These are phyloP conservation scores for Tuber brumale DNA, from an alignment of 495 filamentous ascomycete genomes.

Conservation along the genomic window DNA sequence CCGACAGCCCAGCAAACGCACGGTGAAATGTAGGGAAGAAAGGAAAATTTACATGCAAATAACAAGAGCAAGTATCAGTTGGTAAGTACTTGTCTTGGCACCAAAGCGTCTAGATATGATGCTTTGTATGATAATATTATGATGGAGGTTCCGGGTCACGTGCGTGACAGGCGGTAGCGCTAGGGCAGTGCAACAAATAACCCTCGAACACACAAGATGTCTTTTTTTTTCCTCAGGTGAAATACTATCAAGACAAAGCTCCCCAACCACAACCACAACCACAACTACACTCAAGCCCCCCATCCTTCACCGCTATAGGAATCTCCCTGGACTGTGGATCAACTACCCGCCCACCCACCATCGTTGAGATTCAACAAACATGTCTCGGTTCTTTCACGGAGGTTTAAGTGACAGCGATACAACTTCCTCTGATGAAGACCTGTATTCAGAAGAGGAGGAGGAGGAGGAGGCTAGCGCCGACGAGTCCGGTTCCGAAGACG, in stretches of 20 bases:
- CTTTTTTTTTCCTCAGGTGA: not conserved
- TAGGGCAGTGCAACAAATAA: constrained; percentile 1
- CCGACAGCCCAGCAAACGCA: too few species aligned
- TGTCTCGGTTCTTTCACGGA: constrained; percentile 96
- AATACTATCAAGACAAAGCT: not conserved
- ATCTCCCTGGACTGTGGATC: not conserved
- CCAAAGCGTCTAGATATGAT: too few species aligned
- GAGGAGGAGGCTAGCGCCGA: constrained; percentile 46
- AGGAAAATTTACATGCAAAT: too few species aligned
- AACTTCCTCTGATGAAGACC: constrained; percentile 81
- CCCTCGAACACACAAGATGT: not conserved
- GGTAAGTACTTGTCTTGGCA: too few species aligned
- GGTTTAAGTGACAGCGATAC: constrained; percentile 80
- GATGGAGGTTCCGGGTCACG: not conserved
- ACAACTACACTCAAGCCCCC: not conserved
- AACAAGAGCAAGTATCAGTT: too few species aligned
- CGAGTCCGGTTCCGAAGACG: constrained; percentile 44
- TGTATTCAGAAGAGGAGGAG: constrained; percentile 71
- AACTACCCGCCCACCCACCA: not conserved
- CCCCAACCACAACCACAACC: not conserved
- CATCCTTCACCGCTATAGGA: not conserved
- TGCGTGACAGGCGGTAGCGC: not conserved
- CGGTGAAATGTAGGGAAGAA: too few species aligned
- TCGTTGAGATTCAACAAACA: constrained; percentile 44
- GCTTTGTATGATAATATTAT: too few species aligned